These are phyloP conservation scores for Chaetomiaceae sp. DNA, from an alignment of 2,329 filamentous ascomycete species.

Conservation along the genomic window DNA sequence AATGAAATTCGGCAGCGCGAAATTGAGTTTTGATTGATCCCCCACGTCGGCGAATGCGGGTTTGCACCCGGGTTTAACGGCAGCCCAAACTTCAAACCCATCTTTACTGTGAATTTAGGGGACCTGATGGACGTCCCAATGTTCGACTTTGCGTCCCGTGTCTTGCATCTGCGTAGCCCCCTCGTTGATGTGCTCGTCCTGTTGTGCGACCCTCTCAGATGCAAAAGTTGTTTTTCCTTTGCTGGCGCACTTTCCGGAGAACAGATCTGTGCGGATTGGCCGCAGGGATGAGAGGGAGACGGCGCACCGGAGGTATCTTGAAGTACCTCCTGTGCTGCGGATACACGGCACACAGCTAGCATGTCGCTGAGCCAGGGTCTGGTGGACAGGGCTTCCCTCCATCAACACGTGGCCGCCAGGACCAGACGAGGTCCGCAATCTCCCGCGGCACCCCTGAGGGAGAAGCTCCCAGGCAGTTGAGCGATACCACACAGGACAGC, in stretches of 20 bases:
- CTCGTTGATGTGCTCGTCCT: no score
- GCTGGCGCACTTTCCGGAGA: conserved; percentile 2
- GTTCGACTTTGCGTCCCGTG: background rate
- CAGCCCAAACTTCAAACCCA: background rate
- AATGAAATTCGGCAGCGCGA: no score
- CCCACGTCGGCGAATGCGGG: conserved; percentile 1
- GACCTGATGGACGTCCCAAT: no score
- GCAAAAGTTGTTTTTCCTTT: background rate
- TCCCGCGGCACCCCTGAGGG: conserved; percentile 23
- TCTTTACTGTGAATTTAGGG: no score
- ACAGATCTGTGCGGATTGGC: conserved; percentile 14
- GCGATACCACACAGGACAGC: background rate
- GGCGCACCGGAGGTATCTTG: conserved; percentile 9
- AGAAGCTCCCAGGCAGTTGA: conserved; percentile 4
- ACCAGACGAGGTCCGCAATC: conserved; percentile 24
- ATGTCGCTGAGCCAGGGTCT: conserved; percentile 5
- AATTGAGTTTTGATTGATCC: conserved; percentile 13
- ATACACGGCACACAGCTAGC: conserved; percentile 11
- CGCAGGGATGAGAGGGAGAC: conserved; percentile 8
- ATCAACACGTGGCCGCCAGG: conserved; percentile 28
- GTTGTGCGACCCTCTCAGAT: background rate
- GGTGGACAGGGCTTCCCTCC: conserved; percentile 9
- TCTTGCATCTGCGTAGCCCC: background rate
- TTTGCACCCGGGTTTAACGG: conserved; percentile 1
- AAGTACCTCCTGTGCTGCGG: conserved; percentile 15